Evolutionary conservation across 805 yeast genomes (phyloP).

Genomic region (Yarrowia osloensis): DNA sequence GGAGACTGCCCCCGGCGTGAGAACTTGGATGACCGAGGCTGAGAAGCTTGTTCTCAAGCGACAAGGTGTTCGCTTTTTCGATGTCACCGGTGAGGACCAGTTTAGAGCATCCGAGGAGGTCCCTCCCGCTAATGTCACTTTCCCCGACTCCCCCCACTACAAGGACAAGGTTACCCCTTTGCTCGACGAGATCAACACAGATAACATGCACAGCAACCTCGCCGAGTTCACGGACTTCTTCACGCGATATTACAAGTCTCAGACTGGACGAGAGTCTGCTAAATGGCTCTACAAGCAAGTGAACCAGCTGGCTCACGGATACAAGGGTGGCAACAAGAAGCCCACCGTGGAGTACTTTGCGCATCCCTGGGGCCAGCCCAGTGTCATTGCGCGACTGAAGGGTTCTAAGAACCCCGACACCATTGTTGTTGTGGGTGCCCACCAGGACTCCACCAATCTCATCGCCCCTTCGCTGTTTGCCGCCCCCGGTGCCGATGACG

Average conservation of each 20-base stretch:
- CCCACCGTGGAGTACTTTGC: slow-evolving; percentile 53
- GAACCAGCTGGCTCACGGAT: slow-evolving; percentile 39
- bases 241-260: slow-evolving; percentile 75
- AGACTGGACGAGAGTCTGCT: slow-evolving; percentile 69
- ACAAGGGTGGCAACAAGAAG: slow-evolving; percentile 43
- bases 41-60: slow-evolving; percentile 50
- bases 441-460: slow-evolving; percentile 80
- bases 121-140: slow-evolving; percentile 46
- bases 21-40: slow-evolving; percentile 44
- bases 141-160: slow-evolving; percentile 53
- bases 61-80: slow-evolving; percentile 59
- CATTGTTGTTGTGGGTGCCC: slow-evolving; percentile 79
- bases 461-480: slow-evolving; percentile 64
- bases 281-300: slow-evolving; percentile 64
- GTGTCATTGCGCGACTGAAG: slow-evolving; percentile 63
- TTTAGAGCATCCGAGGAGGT: background rate
- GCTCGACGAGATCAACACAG: slow-evolving; percentile 49
- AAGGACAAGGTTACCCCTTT: slow-evolving; percentile 47
- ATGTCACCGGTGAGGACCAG: slow-evolving; percentile 53
- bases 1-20: slow-evolving; percentile 31
- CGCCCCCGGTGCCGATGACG: slow-evolving; percentile 96
- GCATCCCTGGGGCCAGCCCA: slow-evolving; percentile 80
- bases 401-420: slow-evolving; percentile 47
- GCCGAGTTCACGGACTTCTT: slow-evolving; percentile 66
- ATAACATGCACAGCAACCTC: slow-evolving; percentile 54